phyloP scores from a whole-genome alignment of 139 green algal genomes.

The Chlamydomonas schloesseri region DNA sequence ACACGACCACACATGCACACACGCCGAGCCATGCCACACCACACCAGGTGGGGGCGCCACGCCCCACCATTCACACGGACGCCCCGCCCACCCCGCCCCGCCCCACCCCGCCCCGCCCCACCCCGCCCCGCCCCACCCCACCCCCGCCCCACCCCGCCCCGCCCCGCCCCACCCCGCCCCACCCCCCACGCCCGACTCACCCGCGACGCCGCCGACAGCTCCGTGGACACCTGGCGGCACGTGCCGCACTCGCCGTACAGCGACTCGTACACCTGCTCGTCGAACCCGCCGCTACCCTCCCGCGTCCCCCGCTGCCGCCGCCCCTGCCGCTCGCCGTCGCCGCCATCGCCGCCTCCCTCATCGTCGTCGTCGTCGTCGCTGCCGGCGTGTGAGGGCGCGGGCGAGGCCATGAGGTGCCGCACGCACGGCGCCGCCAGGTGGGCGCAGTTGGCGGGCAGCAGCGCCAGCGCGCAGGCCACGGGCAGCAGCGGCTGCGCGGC shows the following conservation, averaged over 20 bases:
- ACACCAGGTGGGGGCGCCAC: too few species aligned
- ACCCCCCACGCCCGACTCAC: too few species aligned
- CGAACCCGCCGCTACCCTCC: not conserved
- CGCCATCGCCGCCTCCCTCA: not conserved
- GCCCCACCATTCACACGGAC: too few species aligned
- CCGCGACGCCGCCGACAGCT: not conserved
- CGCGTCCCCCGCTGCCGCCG: too few species aligned
- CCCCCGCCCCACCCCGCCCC: too few species aligned
- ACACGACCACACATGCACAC: too few species aligned
- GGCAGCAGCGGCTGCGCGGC: slow-evolving; percentile 41
- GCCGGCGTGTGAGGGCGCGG: not conserved
- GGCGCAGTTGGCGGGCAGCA: slow-evolving; percentile 40
- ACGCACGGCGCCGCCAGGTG: slow-evolving; percentile 44
- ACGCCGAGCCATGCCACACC: too few species aligned
- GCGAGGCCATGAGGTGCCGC: slow-evolving; percentile 24
- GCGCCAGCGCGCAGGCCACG: slow-evolving; percentile 41
- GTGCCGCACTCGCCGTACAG: slow-evolving; percentile 25
- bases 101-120: too few species aligned
- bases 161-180: too few species aligned
- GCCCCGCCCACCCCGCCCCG: too few species aligned
- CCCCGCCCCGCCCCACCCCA: too few species aligned
- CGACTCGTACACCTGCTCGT: not conserved
- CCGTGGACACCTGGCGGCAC: not conserved
- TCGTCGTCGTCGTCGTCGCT: not conserved
- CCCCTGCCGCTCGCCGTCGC: too few species aligned